Base-by-base conservation (phyloP, 345 rosid species). In the Hypericum androsaemum region DNA sequence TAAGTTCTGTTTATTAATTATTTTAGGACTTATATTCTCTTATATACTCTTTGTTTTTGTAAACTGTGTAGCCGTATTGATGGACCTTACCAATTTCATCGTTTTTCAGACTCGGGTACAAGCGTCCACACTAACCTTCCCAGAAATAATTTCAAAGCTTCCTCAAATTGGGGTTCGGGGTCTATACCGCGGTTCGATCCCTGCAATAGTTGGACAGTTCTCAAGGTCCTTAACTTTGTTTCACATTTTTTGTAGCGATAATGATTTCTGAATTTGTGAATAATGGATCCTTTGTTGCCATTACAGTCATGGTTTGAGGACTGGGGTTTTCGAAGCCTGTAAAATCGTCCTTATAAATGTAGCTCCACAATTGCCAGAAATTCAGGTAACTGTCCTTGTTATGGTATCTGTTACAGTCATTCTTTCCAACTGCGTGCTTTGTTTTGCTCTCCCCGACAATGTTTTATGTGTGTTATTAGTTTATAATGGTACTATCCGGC, bases 291-390 rank as follows among this genome's bases (percentile, higher is more conserved):
- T 56, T 56, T 41, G 5, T 64, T 39, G n/a, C 50, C 35, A 41
- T 64, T 67, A 58, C 65, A 89, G 97, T 68, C 96, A 89, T 71
- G 97, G 97, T 43, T 71, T 92, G 67, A 81, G 98, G 61, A 92
- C 98, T 28, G 98, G 97, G 72, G 76, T 92, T 60, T 85, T 74
- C 35, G 98, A 92, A 83, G 97, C 86, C 51, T 80, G 86, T 57
- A 92, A 88, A 73, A 84, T 83, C 47, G 66, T 88, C 63, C 65
- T 92, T 66, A 73, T 81, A 59, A 92, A 92, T 71, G 74, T 92
- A 54, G 94, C 98, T 40, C 98, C 98, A 17, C 80, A 75, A 41
- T 84, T 92, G 53, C 88, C 88, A 50, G 94, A 85, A 52, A 59
- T 92, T 58, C 98, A 92, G 90, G 98, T 88, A 71, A 57, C 67